phyloP scores from a whole-genome alignment of 495 filamentous ascomycete genomes.

The Halenospora varia region DNA sequence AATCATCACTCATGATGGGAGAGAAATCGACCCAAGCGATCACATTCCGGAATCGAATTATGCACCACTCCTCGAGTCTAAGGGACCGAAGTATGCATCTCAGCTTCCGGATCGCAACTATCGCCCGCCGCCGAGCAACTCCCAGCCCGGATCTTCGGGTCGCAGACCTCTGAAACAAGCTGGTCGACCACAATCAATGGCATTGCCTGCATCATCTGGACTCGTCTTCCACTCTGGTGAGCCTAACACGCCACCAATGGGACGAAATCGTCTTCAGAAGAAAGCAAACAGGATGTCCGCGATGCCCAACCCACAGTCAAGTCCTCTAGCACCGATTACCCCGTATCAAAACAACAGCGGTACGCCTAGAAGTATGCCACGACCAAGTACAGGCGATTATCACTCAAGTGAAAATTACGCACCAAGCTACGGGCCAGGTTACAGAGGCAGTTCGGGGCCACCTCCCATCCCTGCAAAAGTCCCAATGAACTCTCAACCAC shows the following conservation, averaged over 20 bases:
- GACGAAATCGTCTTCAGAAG: conserved; percentile 62
- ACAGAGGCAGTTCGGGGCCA: conserved; percentile 21
- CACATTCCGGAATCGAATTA: conserved; percentile 87
- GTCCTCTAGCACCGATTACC: conserved; percentile 40
- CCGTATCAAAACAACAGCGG: conserved; percentile 35
- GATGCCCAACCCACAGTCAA: conserved; percentile 31
- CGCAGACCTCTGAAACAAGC: conserved; percentile 21
- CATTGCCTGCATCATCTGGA: conserved; percentile 9
- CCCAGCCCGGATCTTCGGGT: conserved; percentile 31
- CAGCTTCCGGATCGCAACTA: conserved; percentile 44
- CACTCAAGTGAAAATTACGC: conserved; percentile 35
- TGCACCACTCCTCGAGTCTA: conserved; percentile 89
- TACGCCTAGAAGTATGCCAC: conserved; percentile 23
- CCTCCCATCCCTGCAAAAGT: conserved; percentile 77
- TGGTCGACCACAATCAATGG: conserved; percentile 30
- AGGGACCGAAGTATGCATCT: conserved; percentile 44
- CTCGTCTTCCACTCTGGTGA: conserved; percentile 25
- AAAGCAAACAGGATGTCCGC: conserved; percentile 42
- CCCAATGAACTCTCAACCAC: conserved; percentile 39
- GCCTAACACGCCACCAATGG: conserved; percentile 26
- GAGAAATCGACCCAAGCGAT: conserved; percentile 88
- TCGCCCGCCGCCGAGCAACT: conserved; percentile 43
- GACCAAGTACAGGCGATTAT: conserved; percentile 18
- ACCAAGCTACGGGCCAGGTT: conserved; percentile 27
- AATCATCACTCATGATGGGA: conserved; percentile 79